Evolutionary conservation across 139 green algal genomes (phyloP).

Genomic region (Tetradesmus lagerheimii): DNA sequence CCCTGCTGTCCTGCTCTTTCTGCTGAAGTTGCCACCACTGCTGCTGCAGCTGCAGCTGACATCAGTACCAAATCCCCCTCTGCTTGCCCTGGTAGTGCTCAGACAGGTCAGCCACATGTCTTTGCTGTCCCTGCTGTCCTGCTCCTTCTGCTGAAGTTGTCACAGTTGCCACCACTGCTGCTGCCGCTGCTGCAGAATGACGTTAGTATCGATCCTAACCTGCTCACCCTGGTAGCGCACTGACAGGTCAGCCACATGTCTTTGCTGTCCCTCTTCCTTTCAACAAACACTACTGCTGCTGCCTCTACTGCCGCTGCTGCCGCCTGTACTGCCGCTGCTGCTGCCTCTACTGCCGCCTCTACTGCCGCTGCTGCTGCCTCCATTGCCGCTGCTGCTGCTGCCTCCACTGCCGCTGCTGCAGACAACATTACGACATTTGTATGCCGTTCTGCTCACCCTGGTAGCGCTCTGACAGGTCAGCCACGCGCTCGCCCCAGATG

Average conservation of each 20-base stretch:
- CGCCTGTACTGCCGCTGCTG: conserved; percentile 90
- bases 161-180: too few relatives aligned
- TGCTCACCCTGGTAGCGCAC: conserved; percentile 77
- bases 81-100: conserved; percentile 57
- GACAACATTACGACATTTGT: background rate
- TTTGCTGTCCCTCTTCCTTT: too few relatives aligned
- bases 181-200: too few relatives aligned
- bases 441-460: conserved; percentile 70
- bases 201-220: too few relatives aligned
- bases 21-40: background rate
- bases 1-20: too few relatives aligned
- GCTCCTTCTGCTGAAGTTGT: background rate
- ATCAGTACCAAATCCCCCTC: too few relatives aligned
- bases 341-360: conserved; percentile 88
- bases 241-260: conserved; percentile 85
- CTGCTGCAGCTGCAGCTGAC: background rate
- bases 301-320: conserved; percentile 43
- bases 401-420: background rate
- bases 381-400: background rate
- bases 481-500: conserved; percentile 94
- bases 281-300: too few relatives aligned
- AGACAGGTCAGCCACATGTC: conserved; percentile 56
- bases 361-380: background rate
- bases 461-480: conserved; percentile 87
- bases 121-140: background rate